phyloP scores from a whole-genome alignment of 2,329 filamentous ascomycete genomes.

The Penicillium sp. region DNA sequence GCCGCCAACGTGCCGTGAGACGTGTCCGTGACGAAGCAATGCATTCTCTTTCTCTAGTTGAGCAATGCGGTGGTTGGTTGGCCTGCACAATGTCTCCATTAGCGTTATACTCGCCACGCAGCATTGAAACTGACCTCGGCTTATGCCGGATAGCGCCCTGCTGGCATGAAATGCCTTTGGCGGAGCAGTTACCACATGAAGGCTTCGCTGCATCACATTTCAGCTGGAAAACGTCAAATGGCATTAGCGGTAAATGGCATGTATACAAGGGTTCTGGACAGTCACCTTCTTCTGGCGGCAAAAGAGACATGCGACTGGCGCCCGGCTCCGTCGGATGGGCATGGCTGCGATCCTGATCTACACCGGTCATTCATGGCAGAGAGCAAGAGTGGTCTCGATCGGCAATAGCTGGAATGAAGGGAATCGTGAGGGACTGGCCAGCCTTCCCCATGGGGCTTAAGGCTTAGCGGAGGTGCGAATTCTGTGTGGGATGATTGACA shows the following conservation, averaged over 20 bases:
- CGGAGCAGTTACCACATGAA: constrained; percentile 48
- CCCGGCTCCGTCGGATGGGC: constrained; percentile 20
- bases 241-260: background rate
- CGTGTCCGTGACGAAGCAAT: constrained; percentile 17
- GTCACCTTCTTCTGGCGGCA: constrained; percentile 38
- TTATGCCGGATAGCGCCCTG: constrained; percentile 39
- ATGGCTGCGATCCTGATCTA: constrained; percentile 10
- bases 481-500: too few species aligned
- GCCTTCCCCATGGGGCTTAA: too few species aligned
- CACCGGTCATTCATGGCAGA: too few species aligned
- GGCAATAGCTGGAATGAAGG: too few species aligned
- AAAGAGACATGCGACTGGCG: constrained; percentile 36
- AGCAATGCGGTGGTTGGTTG: constrained; percentile 29
- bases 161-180: constrained; percentile 46
- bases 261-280: background rate
- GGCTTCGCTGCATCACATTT: constrained; percentile 51
- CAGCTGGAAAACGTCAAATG: too few species aligned
- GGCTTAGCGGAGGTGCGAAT: too few species aligned
- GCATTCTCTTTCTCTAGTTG: constrained; percentile 27
- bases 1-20: constrained; percentile 1
- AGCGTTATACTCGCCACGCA: too few species aligned
- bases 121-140: constrained; percentile 17
- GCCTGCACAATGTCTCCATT: too few species aligned
- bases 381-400: too few species aligned
- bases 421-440: too few species aligned